Base-by-base conservation (phyloP, 1,284 basidiomycete species). In the Chalciporus piperatoides region DNA sequence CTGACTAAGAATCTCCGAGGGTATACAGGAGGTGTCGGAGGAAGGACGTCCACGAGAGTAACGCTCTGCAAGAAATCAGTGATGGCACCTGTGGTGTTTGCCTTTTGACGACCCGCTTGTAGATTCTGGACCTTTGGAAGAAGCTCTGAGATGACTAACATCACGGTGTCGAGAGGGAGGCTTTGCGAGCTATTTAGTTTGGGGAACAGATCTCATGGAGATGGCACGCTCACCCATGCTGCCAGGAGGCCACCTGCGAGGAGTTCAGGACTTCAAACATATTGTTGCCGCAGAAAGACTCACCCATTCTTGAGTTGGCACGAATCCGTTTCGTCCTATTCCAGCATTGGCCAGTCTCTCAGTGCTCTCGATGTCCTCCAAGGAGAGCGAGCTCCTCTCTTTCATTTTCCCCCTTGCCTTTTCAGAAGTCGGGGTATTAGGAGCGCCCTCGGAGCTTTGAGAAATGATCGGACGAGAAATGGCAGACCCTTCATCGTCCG, bases 271-370 rank as follows among this genome's bases (percentile, higher is more conserved):
- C 33, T 52, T 36, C 52, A 38, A 11, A 28, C 3, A 15, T 37
- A 6, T 30, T 25, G 7, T 43, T 21, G 32, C 6, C 15, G 46
- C 47, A 19, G 49, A 41, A 17, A 38, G 4, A 72, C 82, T 65
- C 52, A 92, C 92, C 92, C 94, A 97, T 79, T 92, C 91, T 64
- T 96, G 90, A 2, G 92, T 95, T 6, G 94, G 92, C 4, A 93
- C 77, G 68, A 96, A 97, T 1, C 92, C 91, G 63, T 91, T 93
- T 53, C 88, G 76, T 17, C 91, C 91, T 17, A 92, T 78, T 6
- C 82, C 84, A 7, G 76, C 75, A 24, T 79, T 75, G 12, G 84
- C 81, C 24, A 84, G 68, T 43, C 79, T 76, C 57, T 90, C 84
- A 41, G 86, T 68, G 54, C 80, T 81, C 33, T 71, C 65, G 56